Percentiles rank a stretch among this genome's conserved stretches.
Conservation (phyloP, 768 basidiomycete species). For the Amanita rubescens region DNA sequence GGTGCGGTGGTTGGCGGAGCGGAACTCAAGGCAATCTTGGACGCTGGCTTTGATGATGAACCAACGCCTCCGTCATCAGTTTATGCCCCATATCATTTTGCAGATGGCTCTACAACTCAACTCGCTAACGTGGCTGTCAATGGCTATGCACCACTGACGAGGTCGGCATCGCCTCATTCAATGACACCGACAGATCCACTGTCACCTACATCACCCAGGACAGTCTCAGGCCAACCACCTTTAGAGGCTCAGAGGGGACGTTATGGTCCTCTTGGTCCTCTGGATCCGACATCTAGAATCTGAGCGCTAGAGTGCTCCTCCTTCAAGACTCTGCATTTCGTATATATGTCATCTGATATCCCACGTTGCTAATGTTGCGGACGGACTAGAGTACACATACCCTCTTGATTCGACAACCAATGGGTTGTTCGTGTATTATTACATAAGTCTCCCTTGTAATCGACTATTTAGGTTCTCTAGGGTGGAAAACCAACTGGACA, state of each 20-base stretch:
- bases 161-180: conserved; percentile 38
- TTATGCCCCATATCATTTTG: conserved; percentile 54
- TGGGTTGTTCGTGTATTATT: neutral
- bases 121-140: conserved; percentile 36
- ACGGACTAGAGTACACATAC: neutral
- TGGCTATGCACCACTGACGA: conserved; percentile 50
- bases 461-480: neutral
- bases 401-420: neutral
- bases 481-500: too few species aligned
- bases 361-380: conserved; percentile 3
- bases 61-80: conserved; percentile 42
- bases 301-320: too few species aligned
- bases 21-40: conserved; percentile 89
- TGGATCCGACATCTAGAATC: conserved; percentile 42
- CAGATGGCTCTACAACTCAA: conserved; percentile 44
- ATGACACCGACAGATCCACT: conserved; percentile 22
- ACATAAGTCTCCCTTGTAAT: neutral
- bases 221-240: conserved; percentile 10
- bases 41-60: conserved; percentile 79
- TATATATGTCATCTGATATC: conserved; percentile 2
- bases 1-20: conserved; percentile 52
- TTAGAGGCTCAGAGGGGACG: conserved; percentile 15
- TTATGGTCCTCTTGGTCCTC: conserved; percentile 52
- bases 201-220: conserved; percentile 35
- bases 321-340: neutral